Conservation (phyloP, 2,329 filamentous ascomycete genomes). For the Aspergillus fischeri region DNA sequence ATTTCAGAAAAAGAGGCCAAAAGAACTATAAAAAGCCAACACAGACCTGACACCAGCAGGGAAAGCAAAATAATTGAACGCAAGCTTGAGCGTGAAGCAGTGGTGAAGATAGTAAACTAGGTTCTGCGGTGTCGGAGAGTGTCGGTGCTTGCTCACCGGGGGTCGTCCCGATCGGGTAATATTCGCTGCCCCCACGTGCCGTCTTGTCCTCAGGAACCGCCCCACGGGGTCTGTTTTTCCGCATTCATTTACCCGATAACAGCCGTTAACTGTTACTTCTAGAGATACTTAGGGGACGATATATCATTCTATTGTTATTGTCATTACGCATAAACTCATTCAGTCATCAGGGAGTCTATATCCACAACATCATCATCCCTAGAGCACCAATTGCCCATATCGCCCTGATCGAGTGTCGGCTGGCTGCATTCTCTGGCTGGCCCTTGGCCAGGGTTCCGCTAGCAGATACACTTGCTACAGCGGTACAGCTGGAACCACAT, state of each 20-base stretch:
- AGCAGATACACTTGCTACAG: conserved; percentile 46
- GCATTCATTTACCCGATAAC: background rate
- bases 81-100: background rate
- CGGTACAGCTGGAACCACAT: conserved; percentile 72
- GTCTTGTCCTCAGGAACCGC: background rate
- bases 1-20: background rate
- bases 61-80: conserved; percentile 6
- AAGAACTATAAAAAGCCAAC: conserved; percentile 7
- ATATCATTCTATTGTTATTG: conserved; percentile 2
- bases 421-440: conserved; percentile 21
- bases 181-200: conserved; percentile 3
- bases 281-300: background rate
- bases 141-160: conserved; percentile 2
- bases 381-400: conserved; percentile 7
- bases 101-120: conserved; percentile 12
- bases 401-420: conserved; percentile 3
- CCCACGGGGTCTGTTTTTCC: conserved; percentile 4
- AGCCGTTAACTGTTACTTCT: too few relatives aligned
- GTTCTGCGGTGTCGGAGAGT: conserved; percentile 8
- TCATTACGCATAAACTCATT: background rate
- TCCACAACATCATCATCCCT: conserved; percentile 9
- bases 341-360: background rate
- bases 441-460: conserved; percentile 50
- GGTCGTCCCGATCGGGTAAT: conserved; percentile 8
- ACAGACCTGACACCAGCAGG: background rate